Evolutionary conservation across 2,329 filamentous ascomycete species (phyloP).

Genomic region (Phyllosticta paracitricarpa): DNA sequence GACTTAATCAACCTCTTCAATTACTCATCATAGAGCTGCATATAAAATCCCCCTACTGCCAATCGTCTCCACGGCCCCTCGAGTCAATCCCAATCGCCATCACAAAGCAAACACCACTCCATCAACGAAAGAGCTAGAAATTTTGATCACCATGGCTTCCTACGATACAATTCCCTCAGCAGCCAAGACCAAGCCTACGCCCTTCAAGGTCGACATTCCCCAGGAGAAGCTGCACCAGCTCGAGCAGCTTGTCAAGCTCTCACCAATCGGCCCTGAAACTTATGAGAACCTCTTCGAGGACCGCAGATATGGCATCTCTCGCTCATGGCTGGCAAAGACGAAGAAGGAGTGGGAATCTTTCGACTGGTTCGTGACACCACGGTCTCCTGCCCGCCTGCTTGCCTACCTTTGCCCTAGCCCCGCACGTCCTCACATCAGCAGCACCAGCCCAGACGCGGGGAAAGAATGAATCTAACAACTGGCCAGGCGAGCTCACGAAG

Average conservation of each 20-base stretch:
- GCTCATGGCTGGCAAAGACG: constrained; percentile 24
- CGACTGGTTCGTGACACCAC: constrained; percentile 21
- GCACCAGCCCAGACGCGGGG: background rate
- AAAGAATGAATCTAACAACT: background rate
- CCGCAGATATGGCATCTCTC: constrained; percentile 21
- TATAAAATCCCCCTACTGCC: background rate
- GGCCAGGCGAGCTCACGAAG: constrained; percentile 18
- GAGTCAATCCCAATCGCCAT: background rate
- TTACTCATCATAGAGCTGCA: background rate
- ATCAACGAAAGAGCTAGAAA: background rate
- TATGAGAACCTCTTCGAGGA: constrained; percentile 22
- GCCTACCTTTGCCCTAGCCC: background rate
- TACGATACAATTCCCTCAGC: constrained; percentile 7
- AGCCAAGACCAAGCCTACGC: constrained; percentile 7
- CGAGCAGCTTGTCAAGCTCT: constrained; percentile 26
- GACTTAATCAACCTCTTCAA: background rate
- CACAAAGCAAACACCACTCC: background rate
- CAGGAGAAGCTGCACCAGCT: constrained; percentile 25
- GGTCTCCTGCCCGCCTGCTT: background rate
- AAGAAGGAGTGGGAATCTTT: constrained; percentile 31
- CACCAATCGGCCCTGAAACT: constrained; percentile 23
- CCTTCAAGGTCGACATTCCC: constrained; percentile 23
- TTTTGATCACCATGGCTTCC: constrained; percentile 5
- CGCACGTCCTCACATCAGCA: background rate
- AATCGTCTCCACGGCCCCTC: background rate